Base-by-base conservation (phyloP, 2,329 filamentous ascomycete genomes). In the Hypocrella siamensis region DNA sequence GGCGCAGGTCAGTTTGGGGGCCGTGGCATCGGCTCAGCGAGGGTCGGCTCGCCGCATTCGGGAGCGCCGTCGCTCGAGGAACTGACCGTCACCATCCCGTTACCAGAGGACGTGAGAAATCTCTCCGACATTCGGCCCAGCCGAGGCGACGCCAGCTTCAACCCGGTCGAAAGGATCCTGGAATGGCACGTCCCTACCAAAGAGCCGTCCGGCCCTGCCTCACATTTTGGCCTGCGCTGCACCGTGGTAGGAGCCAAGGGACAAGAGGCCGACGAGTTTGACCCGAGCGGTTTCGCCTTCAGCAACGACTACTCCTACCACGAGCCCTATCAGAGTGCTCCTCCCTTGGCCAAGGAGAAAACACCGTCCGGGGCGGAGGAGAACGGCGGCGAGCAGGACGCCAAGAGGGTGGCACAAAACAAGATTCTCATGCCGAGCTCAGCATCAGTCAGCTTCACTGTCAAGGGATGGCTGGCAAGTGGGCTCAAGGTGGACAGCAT, bases 131-230 rank as follows among this genome's bases (percentile, higher is more conserved):
- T 94, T 33, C 71, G 83, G 34, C 72, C 85, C 3, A 81, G 75
- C 42, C 75, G 74, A 40, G 88, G 86, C 22, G 88, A 96, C 42
- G 85, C 84, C 3, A 75, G 70, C 35, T 94, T 85, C 57, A 79
- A 72, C 33, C 74, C 79, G 0, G 75, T 74, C 3, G 83, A 82
- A 31, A 67, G 68, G 29, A 53, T 69, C 2, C 62, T 94, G 7
- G 81, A 93, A 52, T 96, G 88, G 88, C 70, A 75, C 35, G 73
- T 96, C 26, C 72, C 76, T 1, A 69, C 72, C 17, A 86, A 84
- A 54, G 85, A 93, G 35, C 65, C 85, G 3, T 67, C 71, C 1
- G 66, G 69, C 1, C 67, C 79, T 2, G 66, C 69, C 12, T 69
- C 76, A 2, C 74, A 71, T 33, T 84, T 84, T 32, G 78, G 73